Base-by-base conservation (phyloP, 2,329 filamentous ascomycete genomes). In the Cytospora mali region DNA sequence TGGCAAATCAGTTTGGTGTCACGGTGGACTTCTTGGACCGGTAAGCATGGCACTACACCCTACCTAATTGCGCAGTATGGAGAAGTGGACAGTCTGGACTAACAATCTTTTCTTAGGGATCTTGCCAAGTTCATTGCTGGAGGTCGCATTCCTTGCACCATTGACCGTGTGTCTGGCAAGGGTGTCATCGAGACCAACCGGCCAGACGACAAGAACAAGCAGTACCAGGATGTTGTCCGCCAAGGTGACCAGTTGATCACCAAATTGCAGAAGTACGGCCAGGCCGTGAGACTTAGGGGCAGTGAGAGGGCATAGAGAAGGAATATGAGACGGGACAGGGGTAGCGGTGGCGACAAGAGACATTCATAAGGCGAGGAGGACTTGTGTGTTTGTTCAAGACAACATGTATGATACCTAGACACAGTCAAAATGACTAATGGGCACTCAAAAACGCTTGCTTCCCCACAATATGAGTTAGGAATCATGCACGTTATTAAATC, bases 201-300 rank as follows among this genome's bases (percentile, higher is more conserved):
- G 60, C 93, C 94, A 10, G 95, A 98, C 75, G 93, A 97, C 81
- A 99, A 99, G 88, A 98, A 98, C 84, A 97, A 97, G 85, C 95
- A 99, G 80, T 99, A 99, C 79, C 91, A 93, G 71, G 95, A 99
- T 71, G 93, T 98, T 42, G 93, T 99, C 66, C 95, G 95, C 80
- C 95, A 98, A 75, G 95, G 95, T 33, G 95, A 99, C 77, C 91
- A 96, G 78, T 84, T 99, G 67, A 98, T 99, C 75, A 99, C 95
- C 63, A 99, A 99, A 84, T 82, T 99, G 70, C 95, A 99, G 80
- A 99, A 99, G 84, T 99, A 99, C 76, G 95, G 95, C 51, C 95
- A 99, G 79, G 91, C 95, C 2, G 95, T 99, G 68, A 87, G 95
- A 73, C 82, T 99, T 78, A 87, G 95, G 71, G 95, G 95, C 48